Base-by-base conservation (phyloP, 192 early-diverging fungal species). In the Umbelopsis sp. region DNA sequence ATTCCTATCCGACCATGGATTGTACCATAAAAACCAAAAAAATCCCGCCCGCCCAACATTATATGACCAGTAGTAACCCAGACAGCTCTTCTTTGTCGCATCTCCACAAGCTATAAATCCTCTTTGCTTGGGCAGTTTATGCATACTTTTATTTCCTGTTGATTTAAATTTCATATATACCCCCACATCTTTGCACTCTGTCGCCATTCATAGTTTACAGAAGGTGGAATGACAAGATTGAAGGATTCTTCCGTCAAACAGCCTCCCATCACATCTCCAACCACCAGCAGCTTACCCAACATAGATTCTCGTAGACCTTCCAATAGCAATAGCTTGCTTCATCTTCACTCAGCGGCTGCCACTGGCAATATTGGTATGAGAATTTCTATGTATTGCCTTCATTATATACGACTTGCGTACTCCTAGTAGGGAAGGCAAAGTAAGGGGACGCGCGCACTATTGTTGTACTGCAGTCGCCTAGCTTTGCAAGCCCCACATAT, bases 341-440 rank as follows among this genome's bases (percentile, higher is more conserved):
- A 81, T 25, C 71, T 86, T 21, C 85, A 86, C 67, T 81, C 81
- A 32, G 85, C 81, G 22, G 83, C 85, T 10, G 84, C 81, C 44
- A 81, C 80, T 56, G 85, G 85, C 34, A 86, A 86, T 66, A 77
- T 86, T 41, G 85, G 85, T 84, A 78, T 36, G 56, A 17, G 16
- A 3, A 29, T 34, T 29, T 62, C 21, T 53, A 1, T 24, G 9
- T 24, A 9, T 24, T 26, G n/a, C 25, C 7, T 29, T 26, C 2
- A 25, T 54, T 54, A 11, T 10, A 2, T 26, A 12, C 52, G 43
- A 5, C 7, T 44, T 5, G 43, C 43, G 12, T 44, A 12, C n/a
- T n/a, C n/a, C n/a, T n/a, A n/a, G n/a, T n/a, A n/a, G n/a, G n/a
- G n/a, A n/a, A n/a, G n/a, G n/a, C n/a, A 41, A 41, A 11, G 38